Conservation (phyloP, 257 asterid species). For the Verbascum thapsus region DNA sequence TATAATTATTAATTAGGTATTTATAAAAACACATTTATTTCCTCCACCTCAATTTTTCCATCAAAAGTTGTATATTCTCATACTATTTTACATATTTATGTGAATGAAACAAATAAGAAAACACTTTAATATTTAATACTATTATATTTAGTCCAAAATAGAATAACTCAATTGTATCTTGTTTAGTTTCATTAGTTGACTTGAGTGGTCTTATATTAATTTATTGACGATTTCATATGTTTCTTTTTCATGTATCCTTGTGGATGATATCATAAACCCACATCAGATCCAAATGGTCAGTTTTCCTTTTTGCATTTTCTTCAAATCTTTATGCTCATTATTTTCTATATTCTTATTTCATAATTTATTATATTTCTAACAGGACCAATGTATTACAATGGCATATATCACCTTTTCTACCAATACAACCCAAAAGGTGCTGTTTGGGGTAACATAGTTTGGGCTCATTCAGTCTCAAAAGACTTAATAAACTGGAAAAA, state of each 20-base stretch:
- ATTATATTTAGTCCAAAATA: no score
- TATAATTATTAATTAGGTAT: neutral
- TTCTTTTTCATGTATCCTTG: constrained; percentile 23
- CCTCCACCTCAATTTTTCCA: neutral
- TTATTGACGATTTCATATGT: constrained; percentile 9
- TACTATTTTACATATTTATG: no score
- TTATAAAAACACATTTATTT: neutral
- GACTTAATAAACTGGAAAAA: constrained; percentile 73
- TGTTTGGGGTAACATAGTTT: constrained; percentile 70
- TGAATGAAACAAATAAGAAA: no score
- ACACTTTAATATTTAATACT: neutral
- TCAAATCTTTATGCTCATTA: neutral
- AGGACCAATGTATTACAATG: constrained; percentile 88
- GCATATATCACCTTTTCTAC: constrained; percentile 80
- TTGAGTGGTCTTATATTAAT: neutral
- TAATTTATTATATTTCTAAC: neutral
- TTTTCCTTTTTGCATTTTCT: neutral
- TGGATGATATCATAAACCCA: constrained; percentile 25
- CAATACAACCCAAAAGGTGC: constrained; percentile 84
- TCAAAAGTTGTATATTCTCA: no score
- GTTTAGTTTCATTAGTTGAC: no score
- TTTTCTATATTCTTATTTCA: no score
- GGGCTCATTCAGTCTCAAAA: constrained; percentile 84
- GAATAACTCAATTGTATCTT: no score
- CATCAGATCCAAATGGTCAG: constrained; percentile 75